phyloP scores from a whole-genome alignment of 257 asterid species.

The Voacanga thouarsii region DNA sequence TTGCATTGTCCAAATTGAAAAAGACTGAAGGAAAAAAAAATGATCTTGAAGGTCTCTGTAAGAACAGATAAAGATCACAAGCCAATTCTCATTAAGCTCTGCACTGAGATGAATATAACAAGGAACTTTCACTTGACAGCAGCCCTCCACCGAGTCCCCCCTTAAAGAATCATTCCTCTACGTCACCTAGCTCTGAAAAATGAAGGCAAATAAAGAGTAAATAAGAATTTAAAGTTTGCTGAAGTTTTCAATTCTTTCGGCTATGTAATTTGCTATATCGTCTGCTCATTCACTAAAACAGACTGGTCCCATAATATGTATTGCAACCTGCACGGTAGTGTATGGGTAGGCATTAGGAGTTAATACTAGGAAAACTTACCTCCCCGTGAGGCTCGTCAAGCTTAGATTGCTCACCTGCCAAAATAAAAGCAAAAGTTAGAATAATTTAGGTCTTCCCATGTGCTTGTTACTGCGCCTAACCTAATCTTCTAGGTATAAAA shows the following conservation, averaged over 20 bases:
- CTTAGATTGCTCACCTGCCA: constrained; percentile 56
- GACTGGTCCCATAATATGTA: not conserved
- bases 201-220: not conserved
- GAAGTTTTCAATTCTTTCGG: not conserved
- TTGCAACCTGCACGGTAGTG: not conserved
- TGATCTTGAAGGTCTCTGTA: not conserved
- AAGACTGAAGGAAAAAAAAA: not conserved
- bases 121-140: constrained; percentile 21
- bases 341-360: not conserved
- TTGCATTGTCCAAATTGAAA: constrained; percentile 8
- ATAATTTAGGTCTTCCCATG: not conserved
- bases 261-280: no score
- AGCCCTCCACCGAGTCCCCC: constrained; percentile 14
- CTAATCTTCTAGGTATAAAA: not conserved
- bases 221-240: not conserved
- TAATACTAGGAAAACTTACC: constrained; percentile 25
- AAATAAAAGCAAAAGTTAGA: constrained; percentile 12
- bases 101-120: constrained; percentile 19
- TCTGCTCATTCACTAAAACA: not conserved
- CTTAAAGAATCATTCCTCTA: constrained; percentile 14
- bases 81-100: constrained; percentile 21
- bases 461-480: not conserved
- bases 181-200: constrained; percentile 36
- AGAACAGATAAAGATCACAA: constrained; percentile 18
- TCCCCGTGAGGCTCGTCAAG: constrained; percentile 43